Evolutionary conservation across 352 stramenopile genomes (phyloP), one percentile per base, ranked within the genome.

Genomic region (Pythium biforme): DNA sequence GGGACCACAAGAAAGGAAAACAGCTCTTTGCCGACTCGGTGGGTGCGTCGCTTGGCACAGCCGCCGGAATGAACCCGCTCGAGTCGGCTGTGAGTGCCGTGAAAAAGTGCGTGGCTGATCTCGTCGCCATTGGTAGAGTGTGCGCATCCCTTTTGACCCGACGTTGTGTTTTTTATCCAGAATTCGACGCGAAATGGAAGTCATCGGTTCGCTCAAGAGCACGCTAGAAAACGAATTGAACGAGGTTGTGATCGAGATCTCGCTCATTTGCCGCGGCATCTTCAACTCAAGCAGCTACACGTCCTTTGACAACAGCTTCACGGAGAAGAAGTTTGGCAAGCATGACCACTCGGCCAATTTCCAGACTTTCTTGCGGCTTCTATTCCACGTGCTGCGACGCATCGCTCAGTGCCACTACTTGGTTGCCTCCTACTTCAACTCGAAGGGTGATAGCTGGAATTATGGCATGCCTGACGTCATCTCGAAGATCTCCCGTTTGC

Each of bases 291-390:
- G 74, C 59, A 90, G 79, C 58, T 85, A 77, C 53, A 92, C 79
- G n/a, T 90, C 83, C 3, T 89, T 90, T 52, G 78, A 84, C 48
- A 89, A 88, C 59, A 76, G 67, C 29, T 90, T 90, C 61, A 92
- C 76, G 11, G 76, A 92, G 49, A 84, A 81, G 19, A 81, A 77
- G 6, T 94, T 92, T 51, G 85, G 83, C 19, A 74, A 62, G 6
- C 77, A 89, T 65, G 75, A 86, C 53, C 71, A 88, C 48, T 89
- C 83, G 11, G 69, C 46, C 53, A 79, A 87, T 29, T 92, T 92
- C 49, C 71, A 83, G 49, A 86, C 75, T 1, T 94, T 90, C 48
- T 41, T 92, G 55, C 78, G 75, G 0, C 58, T 90, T 23, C 63
- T 92, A 1, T 83, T 89, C 55, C 71, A 83, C n/a, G 81, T 90